Evolutionary conservation across 495 filamentous ascomycete species (phyloP).

Genomic region (Penicillium crystallinum): DNA sequence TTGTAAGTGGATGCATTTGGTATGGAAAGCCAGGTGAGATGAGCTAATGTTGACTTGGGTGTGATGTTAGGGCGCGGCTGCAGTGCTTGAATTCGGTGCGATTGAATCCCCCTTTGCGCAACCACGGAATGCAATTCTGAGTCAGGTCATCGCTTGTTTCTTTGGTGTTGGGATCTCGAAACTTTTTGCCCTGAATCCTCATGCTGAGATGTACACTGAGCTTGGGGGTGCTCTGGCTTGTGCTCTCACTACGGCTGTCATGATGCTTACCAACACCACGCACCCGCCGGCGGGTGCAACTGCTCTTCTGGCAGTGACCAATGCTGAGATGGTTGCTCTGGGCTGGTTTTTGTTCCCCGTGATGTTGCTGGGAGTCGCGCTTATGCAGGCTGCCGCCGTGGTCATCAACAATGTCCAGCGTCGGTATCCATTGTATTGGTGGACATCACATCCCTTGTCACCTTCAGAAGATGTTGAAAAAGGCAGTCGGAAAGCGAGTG

Average conservation of each 20-base stretch:
- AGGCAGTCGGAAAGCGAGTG: slow-evolving; percentile 11
- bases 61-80: slow-evolving; percentile 59
- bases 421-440: slow-evolving; percentile 76
- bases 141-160: slow-evolving; percentile 63
- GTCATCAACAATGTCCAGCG: slow-evolving; percentile 74
- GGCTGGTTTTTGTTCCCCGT: slow-evolving; percentile 72
- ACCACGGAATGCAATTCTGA: slow-evolving; percentile 69
- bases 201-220: slow-evolving; percentile 48
- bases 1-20: slow-evolving; percentile 26
- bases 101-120: slow-evolving; percentile 82
- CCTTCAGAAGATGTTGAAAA: slow-evolving; percentile 22
- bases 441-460: slow-evolving; percentile 35
- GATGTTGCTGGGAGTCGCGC: slow-evolving; percentile 55
- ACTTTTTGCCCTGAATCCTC: slow-evolving; percentile 58
- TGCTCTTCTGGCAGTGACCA: slow-evolving; percentile 69
- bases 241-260: slow-evolving; percentile 61
- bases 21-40: neutral
- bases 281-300: slow-evolving; percentile 90
- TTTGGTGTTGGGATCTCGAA: slow-evolving; percentile 66
- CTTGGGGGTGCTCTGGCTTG: slow-evolving; percentile 67
- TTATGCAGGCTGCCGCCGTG: slow-evolving; percentile 64
- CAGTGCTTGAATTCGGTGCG: slow-evolving; percentile 67
- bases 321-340: slow-evolving; percentile 45
- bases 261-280: slow-evolving; percentile 73
- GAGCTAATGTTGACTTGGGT: neutral